Percentiles rank a stretch among this genome's conserved stretches.
These are phyloP conservation scores for Begonia peltatifolia DNA, from an alignment of 306 rosid species.

Conservation along the genomic window DNA sequence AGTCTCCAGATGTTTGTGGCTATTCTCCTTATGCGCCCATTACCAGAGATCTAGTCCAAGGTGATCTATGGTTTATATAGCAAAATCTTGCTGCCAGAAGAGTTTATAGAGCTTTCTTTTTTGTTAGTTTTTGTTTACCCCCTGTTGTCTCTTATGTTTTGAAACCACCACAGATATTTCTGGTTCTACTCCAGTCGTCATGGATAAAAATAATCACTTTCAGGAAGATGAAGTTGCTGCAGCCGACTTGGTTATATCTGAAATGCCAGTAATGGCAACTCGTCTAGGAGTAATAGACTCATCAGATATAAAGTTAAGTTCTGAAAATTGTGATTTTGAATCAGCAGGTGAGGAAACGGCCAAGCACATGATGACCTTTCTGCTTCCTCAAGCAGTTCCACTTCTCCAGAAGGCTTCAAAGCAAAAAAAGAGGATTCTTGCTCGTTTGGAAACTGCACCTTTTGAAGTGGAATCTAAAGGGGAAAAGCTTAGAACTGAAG, in stretches of 20 bases:
- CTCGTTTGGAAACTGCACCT: conserved; percentile 18
- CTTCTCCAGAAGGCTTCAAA: conserved; percentile 35
- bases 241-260: conserved; percentile 16
- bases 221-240: conserved; percentile 11
- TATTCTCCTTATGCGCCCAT: conserved; percentile 40
- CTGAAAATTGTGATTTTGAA: conserved; percentile 30
- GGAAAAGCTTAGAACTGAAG: conserved; percentile 15
- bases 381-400: conserved; percentile 88
- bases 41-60: conserved; percentile 32
- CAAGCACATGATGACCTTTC: conserved; percentile 67
- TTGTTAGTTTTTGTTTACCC: conserved; percentile 5
- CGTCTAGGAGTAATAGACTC: conserved; percentile 19
- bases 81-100: not conserved
- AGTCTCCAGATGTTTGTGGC: conserved; percentile 15
- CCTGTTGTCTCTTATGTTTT: conserved; percentile 3
- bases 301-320: conserved; percentile 22
- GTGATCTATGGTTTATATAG: conserved; percentile 16
- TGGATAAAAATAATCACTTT: conserved; percentile 16
- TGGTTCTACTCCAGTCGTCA: conserved; percentile 21
- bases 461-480: conserved; percentile 15
- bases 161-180: conserved; percentile 33
- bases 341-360: conserved; percentile 52
- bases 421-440: conserved; percentile 20
- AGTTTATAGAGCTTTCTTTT: conserved; percentile 6
- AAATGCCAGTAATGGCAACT: conserved; percentile 21